Evolutionary conservation across 768 basidiomycete species (phyloP).

Genomic region (Hydnum rufescens): DNA sequence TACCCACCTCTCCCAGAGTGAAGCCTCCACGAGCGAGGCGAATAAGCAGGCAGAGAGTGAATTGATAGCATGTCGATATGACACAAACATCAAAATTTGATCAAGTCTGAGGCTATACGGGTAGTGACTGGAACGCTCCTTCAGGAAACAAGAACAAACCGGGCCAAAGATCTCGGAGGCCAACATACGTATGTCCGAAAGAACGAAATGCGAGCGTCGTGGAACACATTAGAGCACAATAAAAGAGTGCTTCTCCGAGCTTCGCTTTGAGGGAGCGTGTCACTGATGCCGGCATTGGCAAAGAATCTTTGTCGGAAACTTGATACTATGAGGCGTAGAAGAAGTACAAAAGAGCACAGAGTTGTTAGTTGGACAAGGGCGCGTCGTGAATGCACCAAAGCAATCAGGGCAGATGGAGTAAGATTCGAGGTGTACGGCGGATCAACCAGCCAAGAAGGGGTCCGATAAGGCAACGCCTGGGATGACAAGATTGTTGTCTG

Average conservation of each 20-base stretch:
- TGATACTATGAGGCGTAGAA: slow-evolving; percentile 63
- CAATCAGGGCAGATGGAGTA: slow-evolving; percentile 27
- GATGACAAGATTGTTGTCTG: slow-evolving; percentile 5
- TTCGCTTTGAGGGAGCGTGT: slow-evolving; percentile 29
- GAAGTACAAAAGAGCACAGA: slow-evolving; percentile 57
- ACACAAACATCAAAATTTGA: slow-evolving; percentile 52
- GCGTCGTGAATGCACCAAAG: slow-evolving; percentile 44
- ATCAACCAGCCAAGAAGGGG: slow-evolving; percentile 87
- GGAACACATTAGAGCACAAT: no score
- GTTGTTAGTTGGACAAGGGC: slow-evolving; percentile 63
- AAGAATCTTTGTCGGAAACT: slow-evolving; percentile 20
- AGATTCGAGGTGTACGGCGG: slow-evolving; percentile 39
- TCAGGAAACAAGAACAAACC: no score
- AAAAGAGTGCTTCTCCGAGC: no score
- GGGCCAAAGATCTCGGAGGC: no score
- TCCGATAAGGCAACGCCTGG: no score
- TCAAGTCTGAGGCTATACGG: no score
- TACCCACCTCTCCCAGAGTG: slow-evolving; percentile 80
- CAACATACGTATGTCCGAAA: no score
- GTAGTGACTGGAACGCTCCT: no score
- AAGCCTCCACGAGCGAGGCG: slow-evolving; percentile 87
- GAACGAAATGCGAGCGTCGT: no score
- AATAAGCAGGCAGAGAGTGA: slow-evolving; percentile 73
- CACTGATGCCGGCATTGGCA: slow-evolving; percentile 19
- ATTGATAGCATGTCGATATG: slow-evolving; percentile 70